phyloP scores from a whole-genome alignment of 352 stramenopile species.

The Pythium pectinolyticum region DNA sequence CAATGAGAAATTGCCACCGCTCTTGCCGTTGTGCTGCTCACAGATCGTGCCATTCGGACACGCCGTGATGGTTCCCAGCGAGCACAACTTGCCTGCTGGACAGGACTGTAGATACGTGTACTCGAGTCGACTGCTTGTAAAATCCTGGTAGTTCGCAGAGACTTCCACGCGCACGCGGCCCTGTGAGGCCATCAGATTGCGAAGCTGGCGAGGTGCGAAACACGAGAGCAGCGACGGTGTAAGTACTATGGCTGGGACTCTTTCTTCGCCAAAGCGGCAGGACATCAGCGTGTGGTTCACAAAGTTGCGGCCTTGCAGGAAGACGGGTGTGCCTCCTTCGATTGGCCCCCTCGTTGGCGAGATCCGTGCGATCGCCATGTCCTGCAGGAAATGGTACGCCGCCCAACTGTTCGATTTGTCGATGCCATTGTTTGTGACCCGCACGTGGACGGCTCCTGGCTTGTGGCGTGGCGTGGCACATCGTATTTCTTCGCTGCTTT shows the following conservation, averaged over 20 bases:
- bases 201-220: conserved; percentile 64
- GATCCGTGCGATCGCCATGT: conserved; percentile 81
- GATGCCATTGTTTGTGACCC: conserved; percentile 80
- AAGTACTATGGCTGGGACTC: conserved; percentile 78
- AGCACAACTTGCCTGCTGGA: conserved; percentile 60
- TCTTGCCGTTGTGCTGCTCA: conserved; percentile 25
- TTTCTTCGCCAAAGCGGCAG: conserved; percentile 85
- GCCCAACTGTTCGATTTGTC: conserved; percentile 47
- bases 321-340: conserved; percentile 81
- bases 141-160: conserved; percentile 85
- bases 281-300: conserved; percentile 84
- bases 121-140: conserved; percentile 59
- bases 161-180: conserved; percentile 78
- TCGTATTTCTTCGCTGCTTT: conserved; percentile 46
- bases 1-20: conserved; percentile 90
- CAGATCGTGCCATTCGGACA: conserved; percentile 91
- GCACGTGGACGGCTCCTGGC: conserved; percentile 65
- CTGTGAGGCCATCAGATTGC: conserved; percentile 40
- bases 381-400: conserved; percentile 81
- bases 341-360: conserved; percentile 73
- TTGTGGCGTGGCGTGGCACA: conserved; percentile 60
- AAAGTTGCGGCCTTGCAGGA: conserved; percentile 94
- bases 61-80: conserved; percentile 46
- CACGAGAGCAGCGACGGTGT: conserved; percentile 77
- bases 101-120: conserved; percentile 79